phyloP scores from a whole-genome alignment of 2,329 filamentous ascomycete species.

The Amauroascus verrucosus region DNA sequence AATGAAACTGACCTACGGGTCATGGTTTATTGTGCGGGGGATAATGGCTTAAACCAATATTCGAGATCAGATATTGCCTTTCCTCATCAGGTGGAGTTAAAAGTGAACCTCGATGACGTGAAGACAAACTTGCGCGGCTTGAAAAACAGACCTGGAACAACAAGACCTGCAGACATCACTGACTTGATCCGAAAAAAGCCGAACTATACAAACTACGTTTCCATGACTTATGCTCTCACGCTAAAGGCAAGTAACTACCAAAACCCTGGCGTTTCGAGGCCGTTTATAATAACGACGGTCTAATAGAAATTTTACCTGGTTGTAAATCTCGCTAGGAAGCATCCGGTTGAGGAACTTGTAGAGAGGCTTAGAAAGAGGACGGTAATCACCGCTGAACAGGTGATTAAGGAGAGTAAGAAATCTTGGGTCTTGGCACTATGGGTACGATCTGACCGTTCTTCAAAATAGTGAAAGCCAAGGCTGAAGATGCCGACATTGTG shows the following conservation, averaged over 20 bases:
- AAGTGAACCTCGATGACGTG: constrained; percentile 76
- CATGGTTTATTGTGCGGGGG: constrained; percentile 72
- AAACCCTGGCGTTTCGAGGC: not conserved
- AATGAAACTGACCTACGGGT: constrained; percentile 56
- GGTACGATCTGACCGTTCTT: constrained; percentile 17
- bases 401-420: constrained; percentile 68
- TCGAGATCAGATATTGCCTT: constrained; percentile 64
- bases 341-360: constrained; percentile 62
- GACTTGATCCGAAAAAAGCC: constrained; percentile 56
- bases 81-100: constrained; percentile 84
- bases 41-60: constrained; percentile 49
- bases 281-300: not conserved
- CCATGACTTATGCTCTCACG: constrained; percentile 87
- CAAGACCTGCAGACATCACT: constrained; percentile 86
- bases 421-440: not conserved
- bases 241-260: constrained; percentile 56
- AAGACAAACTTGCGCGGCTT: constrained; percentile 88
- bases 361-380: constrained; percentile 54
- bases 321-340: constrained; percentile 64
- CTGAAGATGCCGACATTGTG: constrained; percentile 78
- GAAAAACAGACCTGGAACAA: constrained; percentile 94
- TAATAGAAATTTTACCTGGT: constrained; percentile 60
- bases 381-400: constrained; percentile 68
- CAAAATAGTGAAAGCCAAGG: constrained; percentile 68
- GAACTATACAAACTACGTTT: constrained; percentile 63